phyloP scores from a whole-genome alignment of 306 rosid genomes.

The Sphenostylis stenocarpa region DNA sequence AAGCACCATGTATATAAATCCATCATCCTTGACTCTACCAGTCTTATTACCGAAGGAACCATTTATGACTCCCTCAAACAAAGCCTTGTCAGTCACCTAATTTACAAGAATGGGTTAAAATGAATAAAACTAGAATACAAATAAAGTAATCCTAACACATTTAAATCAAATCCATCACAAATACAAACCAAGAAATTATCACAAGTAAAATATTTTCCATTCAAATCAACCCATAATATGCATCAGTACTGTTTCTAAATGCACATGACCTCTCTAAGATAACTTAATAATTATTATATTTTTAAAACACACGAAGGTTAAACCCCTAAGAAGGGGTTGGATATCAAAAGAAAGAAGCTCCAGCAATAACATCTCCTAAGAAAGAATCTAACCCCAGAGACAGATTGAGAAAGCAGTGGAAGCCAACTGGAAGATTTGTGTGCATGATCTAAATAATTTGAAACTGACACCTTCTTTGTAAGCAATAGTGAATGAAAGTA shows the following conservation, averaged over 20 bases:
- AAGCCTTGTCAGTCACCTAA: constrained; percentile 92
- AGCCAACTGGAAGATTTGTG: neutral
- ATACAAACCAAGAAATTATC: neutral
- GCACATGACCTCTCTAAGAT: neutral
- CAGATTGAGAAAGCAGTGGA: neutral
- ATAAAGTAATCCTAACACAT: neutral
- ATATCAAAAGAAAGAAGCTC: neutral
- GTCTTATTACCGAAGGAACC: constrained; percentile 77
- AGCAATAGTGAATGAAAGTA: no score
- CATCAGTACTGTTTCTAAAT: neutral
- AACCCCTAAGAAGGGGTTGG: neutral
- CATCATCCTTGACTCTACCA: constrained; percentile 91
- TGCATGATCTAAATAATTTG: no score
- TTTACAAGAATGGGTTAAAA: constrained; percentile 13
- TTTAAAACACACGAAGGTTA: neutral
- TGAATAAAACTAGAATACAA: constrained; percentile 10
- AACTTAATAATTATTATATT: neutral
- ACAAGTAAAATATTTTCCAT: neutral
- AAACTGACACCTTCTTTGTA: no score
- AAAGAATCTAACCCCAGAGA: neutral
- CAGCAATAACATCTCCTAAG: neutral
- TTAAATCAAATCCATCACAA: constrained; percentile 3
- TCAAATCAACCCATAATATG: neutral
- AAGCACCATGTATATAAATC: constrained; percentile 93
- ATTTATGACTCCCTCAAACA: constrained; percentile 72